Percentiles rank a stretch among this genome's conserved stretches.
Conservation (phyloP, 371 early-diverging fungal species). For the Mortierella sp. region DNA sequence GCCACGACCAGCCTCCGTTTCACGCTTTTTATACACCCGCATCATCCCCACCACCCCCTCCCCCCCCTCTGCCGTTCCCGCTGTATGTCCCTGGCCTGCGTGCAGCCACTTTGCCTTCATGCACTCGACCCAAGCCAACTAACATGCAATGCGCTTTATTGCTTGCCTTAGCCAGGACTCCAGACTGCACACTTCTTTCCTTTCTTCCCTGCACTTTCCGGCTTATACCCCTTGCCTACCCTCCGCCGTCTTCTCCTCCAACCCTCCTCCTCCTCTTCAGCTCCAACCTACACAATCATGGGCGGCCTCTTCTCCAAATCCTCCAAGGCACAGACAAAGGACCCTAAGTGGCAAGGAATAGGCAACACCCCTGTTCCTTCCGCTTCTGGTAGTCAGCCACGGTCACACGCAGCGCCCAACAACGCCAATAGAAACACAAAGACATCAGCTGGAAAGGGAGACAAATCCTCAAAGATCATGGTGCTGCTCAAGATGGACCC, state of each 20-base stretch:
- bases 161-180: background rate
- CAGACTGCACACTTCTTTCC: conserved; percentile 4
- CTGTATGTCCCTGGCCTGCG: too few relatives aligned
- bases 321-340: conserved; percentile 28
- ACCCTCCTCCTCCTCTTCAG: background rate
- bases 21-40: background rate
- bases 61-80: background rate
- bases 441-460: conserved; percentile 10
- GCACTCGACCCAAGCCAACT: background rate
- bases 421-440: conserved; percentile 10
- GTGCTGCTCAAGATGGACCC: conserved; percentile 43
- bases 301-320: conserved; percentile 42
- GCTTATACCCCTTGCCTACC: background rate
- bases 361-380: conserved; percentile 44
- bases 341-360: conserved; percentile 53
- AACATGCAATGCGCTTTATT: background rate
- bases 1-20: too few relatives aligned
- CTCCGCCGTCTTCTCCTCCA: background rate
- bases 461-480: conserved; percentile 36
- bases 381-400: conserved; percentile 14
- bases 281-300: conserved; percentile 17
- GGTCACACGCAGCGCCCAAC: conserved; percentile 20
- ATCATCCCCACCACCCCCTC: background rate
- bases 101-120: background rate
- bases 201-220: background rate